Evolutionary conservation across 116 monocot genomes (phyloP).

Genomic region (Dioscorea cayenensis): DNA sequence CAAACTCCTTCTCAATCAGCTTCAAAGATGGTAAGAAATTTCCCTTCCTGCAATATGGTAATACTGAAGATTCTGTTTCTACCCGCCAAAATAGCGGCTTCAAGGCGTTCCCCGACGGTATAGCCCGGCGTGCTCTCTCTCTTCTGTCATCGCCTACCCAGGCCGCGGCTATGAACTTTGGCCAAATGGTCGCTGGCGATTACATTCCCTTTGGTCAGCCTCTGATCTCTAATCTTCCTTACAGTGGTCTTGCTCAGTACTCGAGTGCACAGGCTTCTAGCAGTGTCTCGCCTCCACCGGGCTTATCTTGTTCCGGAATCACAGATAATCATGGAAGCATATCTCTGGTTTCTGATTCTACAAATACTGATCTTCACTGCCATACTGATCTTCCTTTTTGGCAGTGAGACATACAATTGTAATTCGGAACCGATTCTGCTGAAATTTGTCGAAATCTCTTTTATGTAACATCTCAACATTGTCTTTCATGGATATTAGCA

Average conservation of each 20-base stretch:
- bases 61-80: slow-evolving; percentile 10
- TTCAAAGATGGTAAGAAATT: slow-evolving; percentile 28
- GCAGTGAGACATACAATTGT: slow-evolving; percentile 22
- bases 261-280: slow-evolving; percentile 7
- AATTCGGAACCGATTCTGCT: neutral
- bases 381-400: slow-evolving; percentile 39
- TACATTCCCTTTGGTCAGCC: slow-evolving; percentile 31
- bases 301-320: slow-evolving; percentile 11
- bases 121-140: slow-evolving; percentile 64
- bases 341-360: slow-evolving; percentile 15
- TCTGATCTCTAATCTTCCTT: slow-evolving; percentile 22
- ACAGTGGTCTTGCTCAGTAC: neutral
- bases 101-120: slow-evolving; percentile 1
- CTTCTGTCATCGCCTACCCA: slow-evolving; percentile 54
- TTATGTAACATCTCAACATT: too few relatives aligned
- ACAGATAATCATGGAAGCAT: slow-evolving; percentile 14
- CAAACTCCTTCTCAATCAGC: slow-evolving; percentile 18
- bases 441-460: neutral
- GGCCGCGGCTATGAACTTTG: slow-evolving; percentile 16
- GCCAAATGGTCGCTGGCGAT: slow-evolving; percentile 14
- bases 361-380: slow-evolving; percentile 17
- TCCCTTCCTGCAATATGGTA: slow-evolving; percentile 16
- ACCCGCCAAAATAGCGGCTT: too few relatives aligned
- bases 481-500: too few relatives aligned
- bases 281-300: neutral